Evolutionary conservation across 2,329 filamentous ascomycete species (phyloP).

Genomic region (Lasiodiplodia hormozganensis): DNA sequence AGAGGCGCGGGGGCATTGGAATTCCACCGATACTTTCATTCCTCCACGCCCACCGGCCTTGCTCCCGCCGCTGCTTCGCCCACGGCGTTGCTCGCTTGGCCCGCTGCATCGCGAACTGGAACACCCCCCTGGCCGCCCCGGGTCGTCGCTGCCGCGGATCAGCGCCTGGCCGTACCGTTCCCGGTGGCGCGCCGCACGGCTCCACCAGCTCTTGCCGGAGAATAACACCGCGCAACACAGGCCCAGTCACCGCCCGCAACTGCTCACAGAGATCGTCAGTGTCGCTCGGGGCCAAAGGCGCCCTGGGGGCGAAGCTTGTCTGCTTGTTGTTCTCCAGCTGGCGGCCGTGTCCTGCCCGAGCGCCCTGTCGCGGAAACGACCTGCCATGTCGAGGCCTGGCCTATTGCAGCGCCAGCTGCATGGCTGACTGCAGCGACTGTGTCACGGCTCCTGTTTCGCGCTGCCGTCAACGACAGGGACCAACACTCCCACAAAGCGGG

Average conservation of each 20-base stretch:
- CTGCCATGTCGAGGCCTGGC: conserved; percentile 11
- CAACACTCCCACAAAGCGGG: conserved; percentile 11
- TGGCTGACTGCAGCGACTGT: conserved; percentile 25
- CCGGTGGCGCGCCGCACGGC: conserved; percentile 24
- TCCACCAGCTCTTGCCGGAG: conserved; percentile 16
- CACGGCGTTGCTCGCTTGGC: conserved; percentile 12
- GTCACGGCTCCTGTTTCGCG: conserved; percentile 10
- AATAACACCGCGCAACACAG: conserved; percentile 9
- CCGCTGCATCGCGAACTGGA: conserved; percentile 1
- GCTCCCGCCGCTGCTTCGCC: neutral
- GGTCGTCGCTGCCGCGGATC: conserved; percentile 6
- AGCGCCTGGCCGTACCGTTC: conserved; percentile 23
- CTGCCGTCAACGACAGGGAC: neutral
- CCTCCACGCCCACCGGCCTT: neutral
- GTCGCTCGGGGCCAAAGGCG: conserved; percentile 9
- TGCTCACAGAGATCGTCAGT: conserved; percentile 2
- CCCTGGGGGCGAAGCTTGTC: conserved; percentile 12
- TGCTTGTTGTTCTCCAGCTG: neutral
- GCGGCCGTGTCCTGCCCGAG: conserved; percentile 10
- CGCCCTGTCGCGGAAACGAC: conserved; percentile 3
- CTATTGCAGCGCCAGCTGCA: conserved; percentile 21
- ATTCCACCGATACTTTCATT: conserved; percentile 11
- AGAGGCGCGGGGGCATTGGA: neutral
- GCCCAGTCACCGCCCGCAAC: conserved; percentile 3
- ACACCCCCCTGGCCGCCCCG: neutral